Evolutionary conservation across 257 asterid genomes (phyloP), one percentile per base, ranked within the genome.

Genomic region (Capsicum chinense): DNA sequence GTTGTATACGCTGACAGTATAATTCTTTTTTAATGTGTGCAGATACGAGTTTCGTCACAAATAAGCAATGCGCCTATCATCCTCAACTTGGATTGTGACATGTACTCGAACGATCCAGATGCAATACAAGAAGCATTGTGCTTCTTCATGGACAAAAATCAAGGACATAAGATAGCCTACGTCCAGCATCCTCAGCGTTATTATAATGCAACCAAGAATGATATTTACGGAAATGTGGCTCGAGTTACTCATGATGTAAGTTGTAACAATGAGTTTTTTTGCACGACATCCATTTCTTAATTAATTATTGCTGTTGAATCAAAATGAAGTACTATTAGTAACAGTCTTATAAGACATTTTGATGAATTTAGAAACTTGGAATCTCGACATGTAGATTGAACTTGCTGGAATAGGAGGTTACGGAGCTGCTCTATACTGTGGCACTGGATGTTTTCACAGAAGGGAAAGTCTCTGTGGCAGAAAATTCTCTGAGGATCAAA

Each of bases 51-150:
- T 70, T 96, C 98, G 3, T 87, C 94, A 44, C 89, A 80, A 71
- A 91, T 96, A 88, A 96, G 92, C 86, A 94, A 96, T 67, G 98
- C 94, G 2, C 97, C 98, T 1, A 84, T 94, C 88, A 92, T 94
- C 59, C 97, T 94, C 71, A 93, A 93, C 48, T 84, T 96, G 79
- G 99, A 96, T 86, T 96, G 99, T 68, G 99, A 96, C 81, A 96
- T 94, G 99, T 94, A 93, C 85, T 88, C 94, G 1, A 94, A 93
- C 12, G 94, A 96, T 87, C 91, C 98, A 7, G 90, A 91, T 85
- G 85, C 95, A 83, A 16, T 94, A 58, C 79, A 83, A 5, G 97
- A 94, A 59, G 90, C 97, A 19, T 5, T 93, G 39, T 94, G 99
- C 89, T 94, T 96, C 89, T 93, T 94, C 81, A 81, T 95, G 89